Evolutionary conservation across 2,329 filamentous ascomycete genomes (phyloP), one percentile per base, ranked within the genome.

Genomic region (Neoascochyta sp.): DNA sequence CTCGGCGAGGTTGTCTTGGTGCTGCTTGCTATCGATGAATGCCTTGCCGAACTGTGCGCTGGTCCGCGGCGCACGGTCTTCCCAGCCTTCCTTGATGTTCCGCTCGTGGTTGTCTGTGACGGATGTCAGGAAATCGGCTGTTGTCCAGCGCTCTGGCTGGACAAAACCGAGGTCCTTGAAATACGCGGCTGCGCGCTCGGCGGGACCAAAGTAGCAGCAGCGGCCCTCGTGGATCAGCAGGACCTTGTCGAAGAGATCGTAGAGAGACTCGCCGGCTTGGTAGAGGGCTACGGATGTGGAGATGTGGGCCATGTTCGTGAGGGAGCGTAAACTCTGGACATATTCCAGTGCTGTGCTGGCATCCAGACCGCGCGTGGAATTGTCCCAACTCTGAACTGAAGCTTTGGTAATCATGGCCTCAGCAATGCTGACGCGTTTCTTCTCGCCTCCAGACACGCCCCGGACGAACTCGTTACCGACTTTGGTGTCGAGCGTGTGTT

Each of bases 381-480:
- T 86, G 38, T 71, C 69, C 60, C 67, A 68, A 8, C 51, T 60
- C 24, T 64, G 63, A 9, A 57, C 50, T 4, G 48, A 54, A 15
- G 54, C 52, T 16, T 60, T 57, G 6, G 54, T 70, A 9, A 71
- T 63, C 65, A 71, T 67, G 10, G 64, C 65, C 39, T 73, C 69
- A 1, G 69, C 69, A 14, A 73, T 71, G 4, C 57, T 64, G 2
- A 71, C 67, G 20, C 69, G 62, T 50, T 71, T 71, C 40, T 66
- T 64, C 47, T 72, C 69, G 6, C 69, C 69, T 24, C 68, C 69
- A 24, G 61, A 66, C 2, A 67, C 61, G 45, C 85, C 85, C 1
- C 82, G 77, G 8, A 88, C 71, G 23, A 83, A 78, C 45, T 86
- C 81, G 37, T 86, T 79, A 6, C 85, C 85, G 9, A 89, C 81